phyloP scores from a whole-genome alignment of 306 rosid species.

The Sicyos edulis region DNA sequence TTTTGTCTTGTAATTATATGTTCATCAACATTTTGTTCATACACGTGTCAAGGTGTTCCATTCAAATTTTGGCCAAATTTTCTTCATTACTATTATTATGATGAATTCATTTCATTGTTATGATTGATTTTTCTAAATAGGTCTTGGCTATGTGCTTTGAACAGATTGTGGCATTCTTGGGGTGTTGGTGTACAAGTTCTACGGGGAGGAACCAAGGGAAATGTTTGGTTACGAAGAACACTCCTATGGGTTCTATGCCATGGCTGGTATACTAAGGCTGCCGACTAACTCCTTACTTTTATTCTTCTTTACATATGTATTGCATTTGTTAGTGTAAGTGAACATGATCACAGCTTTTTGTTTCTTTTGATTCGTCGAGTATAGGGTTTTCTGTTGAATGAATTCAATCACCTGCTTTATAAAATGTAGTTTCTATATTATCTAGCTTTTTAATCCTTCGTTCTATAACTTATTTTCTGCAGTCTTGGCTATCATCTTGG shows the following conservation, averaged over 20 bases:
- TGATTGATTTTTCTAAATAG: conserved; percentile 23
- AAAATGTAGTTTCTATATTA: background rate
- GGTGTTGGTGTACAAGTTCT: conserved; percentile 85
- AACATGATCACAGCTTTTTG: too few relatives aligned
- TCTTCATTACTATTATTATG: background rate
- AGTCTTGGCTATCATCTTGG: conserved; percentile 93
- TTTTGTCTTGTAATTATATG: conserved; percentile 97
- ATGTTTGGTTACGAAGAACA: conserved; percentile 99
- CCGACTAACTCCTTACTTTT: too few relatives aligned
- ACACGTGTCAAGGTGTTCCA: conserved; percentile 2
- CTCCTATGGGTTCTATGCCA: conserved; percentile 88
- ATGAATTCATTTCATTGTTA: conserved; percentile 14
- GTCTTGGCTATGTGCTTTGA: conserved; percentile 28
- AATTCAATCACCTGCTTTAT: background rate
- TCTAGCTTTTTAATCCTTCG: background rate
- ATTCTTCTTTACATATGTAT: too few relatives aligned
- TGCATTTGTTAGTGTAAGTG: too few relatives aligned
- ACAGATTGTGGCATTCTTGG: conserved; percentile 95
- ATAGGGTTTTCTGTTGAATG: background rate
- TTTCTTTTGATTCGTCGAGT: too few relatives aligned
- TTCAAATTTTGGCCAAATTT: too few relatives aligned
- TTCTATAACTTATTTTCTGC: conserved; percentile 32
- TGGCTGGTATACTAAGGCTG: conserved; percentile 74
- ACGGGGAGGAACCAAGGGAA: conserved; percentile 93
- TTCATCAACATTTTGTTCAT: background rate